phyloP scores from a whole-genome alignment of 2,329 filamentous ascomycete genomes.

The Penicillium verrucosum region DNA sequence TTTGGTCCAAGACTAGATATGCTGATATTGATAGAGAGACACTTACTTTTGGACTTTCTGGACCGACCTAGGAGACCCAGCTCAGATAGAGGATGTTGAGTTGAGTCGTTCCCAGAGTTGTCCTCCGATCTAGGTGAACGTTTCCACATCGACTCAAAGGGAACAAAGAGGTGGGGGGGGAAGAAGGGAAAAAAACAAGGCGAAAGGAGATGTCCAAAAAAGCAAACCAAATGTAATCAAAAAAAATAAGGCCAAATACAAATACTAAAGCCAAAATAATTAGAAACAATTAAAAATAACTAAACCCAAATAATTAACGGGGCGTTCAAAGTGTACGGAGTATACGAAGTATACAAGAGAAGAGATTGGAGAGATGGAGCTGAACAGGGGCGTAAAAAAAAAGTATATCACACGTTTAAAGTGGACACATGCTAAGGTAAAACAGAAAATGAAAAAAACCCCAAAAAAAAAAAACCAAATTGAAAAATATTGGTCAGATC shows the following conservation, averaged over 20 bases:
- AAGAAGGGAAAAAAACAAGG: slow-evolving; percentile 6
- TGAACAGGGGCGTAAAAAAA: neutral
- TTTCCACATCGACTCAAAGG: slow-evolving; percentile 39
- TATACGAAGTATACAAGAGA: neutral
- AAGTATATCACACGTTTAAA: neutral
- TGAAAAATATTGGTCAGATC: neutral
- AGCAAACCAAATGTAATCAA: neutral
- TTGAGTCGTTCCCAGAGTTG: slow-evolving; percentile 37
- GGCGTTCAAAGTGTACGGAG: neutral
- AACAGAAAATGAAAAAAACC: neutral
- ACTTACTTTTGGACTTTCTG: slow-evolving; percentile 31
- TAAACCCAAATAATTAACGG: neutral
- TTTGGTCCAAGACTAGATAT: neutral
- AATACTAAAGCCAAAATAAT: neutral
- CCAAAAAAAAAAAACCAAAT: too few relatives aligned
- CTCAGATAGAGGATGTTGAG: slow-evolving; percentile 31
- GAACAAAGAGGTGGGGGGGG: slow-evolving; percentile 15
- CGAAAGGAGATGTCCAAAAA: slow-evolving; percentile 7
- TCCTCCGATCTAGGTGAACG: slow-evolving; percentile 41
- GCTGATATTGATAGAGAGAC: neutral
- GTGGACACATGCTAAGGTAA: neutral
- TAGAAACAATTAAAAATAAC: neutral
- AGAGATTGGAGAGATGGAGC: neutral
- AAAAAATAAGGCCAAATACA: neutral
- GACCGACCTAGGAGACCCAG: slow-evolving; percentile 38